Evolutionary conservation across 306 rosid genomes (phyloP).

Genomic region (Medicago ruthenica): DNA sequence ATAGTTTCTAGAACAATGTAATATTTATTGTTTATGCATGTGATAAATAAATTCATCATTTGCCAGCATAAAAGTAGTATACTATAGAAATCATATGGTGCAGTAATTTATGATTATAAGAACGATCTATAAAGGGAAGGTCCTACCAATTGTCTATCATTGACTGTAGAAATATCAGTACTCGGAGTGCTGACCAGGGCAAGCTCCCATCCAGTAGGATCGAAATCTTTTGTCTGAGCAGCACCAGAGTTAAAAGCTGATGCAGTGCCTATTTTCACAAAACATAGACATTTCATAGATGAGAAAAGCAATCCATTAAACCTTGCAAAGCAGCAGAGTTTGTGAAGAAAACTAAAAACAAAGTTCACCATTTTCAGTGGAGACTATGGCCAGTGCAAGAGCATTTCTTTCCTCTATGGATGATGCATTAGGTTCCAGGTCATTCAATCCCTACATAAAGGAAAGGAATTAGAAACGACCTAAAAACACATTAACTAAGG

Average conservation of each 20-base stretch:
- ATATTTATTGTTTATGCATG: constrained; percentile 12
- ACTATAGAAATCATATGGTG: neutral
- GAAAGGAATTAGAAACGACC: constrained; percentile 26
- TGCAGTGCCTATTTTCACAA: constrained; percentile 51
- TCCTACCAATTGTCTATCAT: constrained; percentile 94
- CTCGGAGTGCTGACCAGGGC: constrained; percentile 95
- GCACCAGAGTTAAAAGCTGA: constrained; percentile 70
- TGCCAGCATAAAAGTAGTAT: constrained; percentile 22
- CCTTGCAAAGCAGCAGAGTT: constrained; percentile 35
- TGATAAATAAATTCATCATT: constrained; percentile 4
- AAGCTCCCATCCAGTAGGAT: constrained; percentile 98
- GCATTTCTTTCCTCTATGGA: constrained; percentile 91
- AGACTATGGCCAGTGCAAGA: constrained; percentile 85
- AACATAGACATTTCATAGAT: constrained; percentile 31
- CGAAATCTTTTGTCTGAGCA: constrained; percentile 71
- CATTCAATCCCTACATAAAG: constrained; percentile 81
- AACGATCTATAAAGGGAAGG: constrained; percentile 30
- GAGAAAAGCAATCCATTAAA: constrained; percentile 39
- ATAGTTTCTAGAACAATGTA: constrained; percentile 28
- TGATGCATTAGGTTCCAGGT: constrained; percentile 62
- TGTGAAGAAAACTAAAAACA: constrained; percentile 33
- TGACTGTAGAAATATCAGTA: constrained; percentile 74
- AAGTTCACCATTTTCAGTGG: constrained; percentile 69
- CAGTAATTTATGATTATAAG: constrained; percentile 6
- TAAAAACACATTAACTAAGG: constrained; percentile 20